A percentile compares a stretch with the other conserved stretches of the same genome.
phyloP scores from a whole-genome alignment of 768 basidiomycete genomes.

The Suillus clintonianus region DNA sequence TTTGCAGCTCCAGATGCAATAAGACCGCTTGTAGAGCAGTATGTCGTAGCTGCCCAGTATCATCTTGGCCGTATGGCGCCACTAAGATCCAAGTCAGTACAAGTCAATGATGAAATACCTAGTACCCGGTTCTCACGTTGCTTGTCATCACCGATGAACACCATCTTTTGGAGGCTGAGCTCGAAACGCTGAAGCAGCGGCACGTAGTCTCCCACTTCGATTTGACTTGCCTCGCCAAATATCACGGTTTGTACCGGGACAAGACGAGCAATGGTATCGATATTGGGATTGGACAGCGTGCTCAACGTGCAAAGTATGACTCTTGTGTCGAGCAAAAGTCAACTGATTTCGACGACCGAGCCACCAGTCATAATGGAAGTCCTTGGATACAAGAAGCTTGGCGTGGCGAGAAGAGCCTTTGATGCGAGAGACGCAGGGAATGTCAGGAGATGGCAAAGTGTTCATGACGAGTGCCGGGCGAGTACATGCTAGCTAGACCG shows the following conservation, averaged over 20 bases:
- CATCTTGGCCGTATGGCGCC: constrained; percentile 77
- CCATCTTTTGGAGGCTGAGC: constrained; percentile 30
- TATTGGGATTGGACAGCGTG: constrained; percentile 40
- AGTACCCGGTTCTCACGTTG: constrained; percentile 36
- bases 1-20: too few relatives aligned
- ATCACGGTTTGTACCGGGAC: constrained; percentile 39
- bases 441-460: too few relatives aligned
- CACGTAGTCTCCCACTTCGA: constrained; percentile 42
- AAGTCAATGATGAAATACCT: background rate
- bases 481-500: too few relatives aligned
- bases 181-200: constrained; percentile 32
- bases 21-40: too few relatives aligned
- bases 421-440: too few relatives aligned
- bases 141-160: constrained; percentile 42
- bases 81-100: constrained; percentile 42
- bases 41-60: constrained; percentile 52
- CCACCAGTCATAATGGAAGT: constrained; percentile 50
- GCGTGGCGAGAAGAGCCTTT: too few relatives aligned
- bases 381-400: constrained; percentile 44
- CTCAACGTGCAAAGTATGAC: constrained; percentile 50
- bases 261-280: constrained; percentile 15
- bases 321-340: constrained; percentile 30
- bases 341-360: too few relatives aligned
- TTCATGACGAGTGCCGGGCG: too few relatives aligned
- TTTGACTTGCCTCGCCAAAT: constrained; percentile 51